Evolutionary conservation across 2,329 filamentous ascomycete genomes (phyloP), one percentile per base, ranked within the genome.

Genomic region (Scorias spongiosa): DNA sequence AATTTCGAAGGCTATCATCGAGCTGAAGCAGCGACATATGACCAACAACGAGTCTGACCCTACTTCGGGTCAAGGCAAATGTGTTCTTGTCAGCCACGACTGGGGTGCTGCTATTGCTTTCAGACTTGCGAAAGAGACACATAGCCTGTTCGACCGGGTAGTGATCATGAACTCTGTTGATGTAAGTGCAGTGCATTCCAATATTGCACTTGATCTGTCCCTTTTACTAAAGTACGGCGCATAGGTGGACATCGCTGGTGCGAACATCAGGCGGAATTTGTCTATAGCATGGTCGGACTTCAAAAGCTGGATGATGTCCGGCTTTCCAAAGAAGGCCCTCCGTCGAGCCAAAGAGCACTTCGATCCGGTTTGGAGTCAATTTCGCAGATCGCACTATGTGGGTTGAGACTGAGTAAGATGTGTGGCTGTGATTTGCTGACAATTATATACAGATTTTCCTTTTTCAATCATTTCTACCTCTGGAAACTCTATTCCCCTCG

Each of bases 111-210:
- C 64, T 46, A 66, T 78, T 14, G 65, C 65, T 2, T 72, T 67
- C 50, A 64, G 75, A 39, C 65, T 78, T 38, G 75, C 74, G n/a
- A 63, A 70, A n/a, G 74, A 78, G 51, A 74, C 75, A 26, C 64
- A 67, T 15, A 63, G 68, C 42, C 55, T 78, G 40, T 70, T 74
- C 8, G 69, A 77, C 56, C 66, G 71, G 36, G 75, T 72, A 51
- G 67, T 78, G 32, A 55, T 76, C 34, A 65, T 65, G 18, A 75
- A 75, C 51, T 70, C 66, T 2, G 63, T 71, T 10, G 63, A 74
- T 51, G 72, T 76, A 64, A 51, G 70, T 26, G 20, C 20, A 4
- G 7, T 26, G 20, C 20, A 26, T 26, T 7, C 20, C 20, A 26
- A 26, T 26, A 59, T n/a, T 52, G 12, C 42, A 44, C 20, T 26